Conservation (phyloP, 306 rosid genomes). For the Malus sieversii region DNA sequence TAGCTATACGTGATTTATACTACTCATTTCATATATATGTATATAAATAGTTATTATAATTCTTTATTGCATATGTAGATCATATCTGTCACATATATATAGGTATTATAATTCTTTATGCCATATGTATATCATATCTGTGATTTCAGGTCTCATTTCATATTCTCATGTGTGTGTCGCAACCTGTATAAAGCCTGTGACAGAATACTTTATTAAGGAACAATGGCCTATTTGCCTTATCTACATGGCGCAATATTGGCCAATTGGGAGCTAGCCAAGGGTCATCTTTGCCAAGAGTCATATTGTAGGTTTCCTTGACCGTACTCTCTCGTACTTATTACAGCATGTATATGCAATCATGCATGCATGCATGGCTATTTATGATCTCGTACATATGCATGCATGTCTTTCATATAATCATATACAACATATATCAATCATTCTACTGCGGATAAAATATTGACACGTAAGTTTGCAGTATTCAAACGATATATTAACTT, state of each 20-base stretch:
- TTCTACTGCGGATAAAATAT: no score
- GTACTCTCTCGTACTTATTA: constrained; percentile 15
- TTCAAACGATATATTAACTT: neutral
- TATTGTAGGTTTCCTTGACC: constrained; percentile 15
- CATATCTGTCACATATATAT: no score
- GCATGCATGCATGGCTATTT: neutral
- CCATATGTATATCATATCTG: neutral
- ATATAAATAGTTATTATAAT: neutral
- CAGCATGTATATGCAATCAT: neutral
- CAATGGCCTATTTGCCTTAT: neutral
- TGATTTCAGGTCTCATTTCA: constrained; percentile 7
- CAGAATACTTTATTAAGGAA: neutral
- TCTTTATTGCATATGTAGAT: no score
- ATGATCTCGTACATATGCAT: neutral
- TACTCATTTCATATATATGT: neutral
- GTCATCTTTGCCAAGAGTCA: constrained; percentile 16
- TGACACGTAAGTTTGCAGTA: no score
- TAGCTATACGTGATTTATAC: neutral
- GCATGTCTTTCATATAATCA: neutral
- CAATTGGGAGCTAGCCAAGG: constrained; percentile 24
- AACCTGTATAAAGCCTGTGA: neutral
- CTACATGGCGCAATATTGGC: constrained; percentile 11
- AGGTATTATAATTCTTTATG: neutral
- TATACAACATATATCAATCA: no score
- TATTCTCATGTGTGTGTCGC: neutral